Evolutionary conservation across 1,284 basidiomycete species (phyloP).

Genomic region (Earliella scabrosa): DNA sequence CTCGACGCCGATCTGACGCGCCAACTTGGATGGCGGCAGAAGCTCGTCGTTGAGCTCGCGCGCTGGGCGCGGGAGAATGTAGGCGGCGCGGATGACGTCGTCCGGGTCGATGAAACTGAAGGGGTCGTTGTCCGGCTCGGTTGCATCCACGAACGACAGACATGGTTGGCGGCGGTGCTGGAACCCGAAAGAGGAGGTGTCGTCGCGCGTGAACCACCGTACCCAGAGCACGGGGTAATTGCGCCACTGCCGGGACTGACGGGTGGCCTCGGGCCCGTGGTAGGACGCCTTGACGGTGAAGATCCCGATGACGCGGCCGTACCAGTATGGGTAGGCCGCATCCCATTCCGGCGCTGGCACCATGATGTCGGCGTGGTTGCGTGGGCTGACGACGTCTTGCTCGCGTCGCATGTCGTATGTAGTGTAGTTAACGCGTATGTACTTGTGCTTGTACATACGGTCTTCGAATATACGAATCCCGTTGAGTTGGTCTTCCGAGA

Average conservation of each 20-base stretch:
- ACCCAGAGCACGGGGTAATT: constrained; percentile 41
- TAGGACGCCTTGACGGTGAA: constrained; percentile 33
- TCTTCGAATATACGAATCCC: constrained; percentile 30
- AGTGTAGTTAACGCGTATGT: constrained; percentile 44
- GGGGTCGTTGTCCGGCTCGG: constrained; percentile 15
- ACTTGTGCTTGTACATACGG: constrained; percentile 36
- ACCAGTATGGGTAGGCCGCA: constrained; percentile 28
- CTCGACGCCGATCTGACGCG: not conserved
- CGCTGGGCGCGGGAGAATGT: constrained; percentile 35
- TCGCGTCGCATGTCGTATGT: constrained; percentile 45
- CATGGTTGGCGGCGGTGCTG: constrained; percentile 1
- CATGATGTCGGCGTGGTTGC: constrained; percentile 41
- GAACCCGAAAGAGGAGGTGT: not conserved
- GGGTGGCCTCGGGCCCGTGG: not conserved
- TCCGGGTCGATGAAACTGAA: constrained; percentile 39
- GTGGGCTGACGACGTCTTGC: constrained; percentile 44
- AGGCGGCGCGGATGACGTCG: constrained; percentile 31
- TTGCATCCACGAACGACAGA: not conserved
- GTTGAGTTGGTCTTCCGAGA: constrained; percentile 14
- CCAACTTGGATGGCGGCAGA: not conserved
- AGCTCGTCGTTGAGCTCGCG: constrained; percentile 14
- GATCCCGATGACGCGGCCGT: constrained; percentile 22
- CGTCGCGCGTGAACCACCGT: constrained; percentile 23
- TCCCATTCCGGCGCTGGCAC: constrained; percentile 30
- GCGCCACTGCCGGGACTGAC: not conserved